Conservation (phyloP, 495 filamentous ascomycete species). For the Neurospora hispaniola region DNA sequence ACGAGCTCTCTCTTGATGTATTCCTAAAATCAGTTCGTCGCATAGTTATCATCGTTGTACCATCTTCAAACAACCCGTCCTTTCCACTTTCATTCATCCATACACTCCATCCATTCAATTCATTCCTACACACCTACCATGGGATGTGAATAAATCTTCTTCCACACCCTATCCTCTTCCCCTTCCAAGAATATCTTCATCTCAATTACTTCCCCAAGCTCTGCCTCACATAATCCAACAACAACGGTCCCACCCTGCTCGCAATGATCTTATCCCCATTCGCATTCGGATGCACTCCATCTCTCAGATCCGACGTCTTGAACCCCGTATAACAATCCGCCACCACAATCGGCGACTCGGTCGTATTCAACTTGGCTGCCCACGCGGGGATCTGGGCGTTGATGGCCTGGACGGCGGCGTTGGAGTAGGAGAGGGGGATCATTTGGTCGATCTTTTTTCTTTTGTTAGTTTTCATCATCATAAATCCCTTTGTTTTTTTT, state of each 20-base stretch:
- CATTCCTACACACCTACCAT: too few relatives aligned
- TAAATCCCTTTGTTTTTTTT: too few relatives aligned
- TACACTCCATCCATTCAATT: too few relatives aligned
- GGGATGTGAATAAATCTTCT: too few relatives aligned
- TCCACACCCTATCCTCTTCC: too few relatives aligned
- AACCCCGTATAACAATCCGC: slow-evolving; percentile 29
- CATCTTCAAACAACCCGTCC: too few relatives aligned
- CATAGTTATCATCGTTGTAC: too few relatives aligned
- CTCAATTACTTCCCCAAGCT: background rate
- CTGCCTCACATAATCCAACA: slow-evolving; percentile 18
- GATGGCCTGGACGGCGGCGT: slow-evolving; percentile 14
- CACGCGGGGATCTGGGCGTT: slow-evolving; percentile 28
- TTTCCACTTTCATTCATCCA: too few relatives aligned
- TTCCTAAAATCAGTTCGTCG: too few relatives aligned
- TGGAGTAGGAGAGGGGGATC: slow-evolving; percentile 19
- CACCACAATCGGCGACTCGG: slow-evolving; percentile 28
- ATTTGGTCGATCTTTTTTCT: slow-evolving; percentile 22
- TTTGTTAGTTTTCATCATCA: too few relatives aligned
- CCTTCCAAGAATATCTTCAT: background rate
- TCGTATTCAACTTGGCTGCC: slow-evolving; percentile 21
- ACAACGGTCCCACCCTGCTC: slow-evolving; percentile 17
- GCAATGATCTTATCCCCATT: slow-evolving; percentile 26
- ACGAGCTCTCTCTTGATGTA: too few relatives aligned
- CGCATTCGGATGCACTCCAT: slow-evolving; percentile 31
- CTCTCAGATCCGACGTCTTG: slow-evolving; percentile 17